Evolutionary conservation across 192 early-diverging fungal genomes (phyloP).

Genomic region (Podila horticola): DNA sequence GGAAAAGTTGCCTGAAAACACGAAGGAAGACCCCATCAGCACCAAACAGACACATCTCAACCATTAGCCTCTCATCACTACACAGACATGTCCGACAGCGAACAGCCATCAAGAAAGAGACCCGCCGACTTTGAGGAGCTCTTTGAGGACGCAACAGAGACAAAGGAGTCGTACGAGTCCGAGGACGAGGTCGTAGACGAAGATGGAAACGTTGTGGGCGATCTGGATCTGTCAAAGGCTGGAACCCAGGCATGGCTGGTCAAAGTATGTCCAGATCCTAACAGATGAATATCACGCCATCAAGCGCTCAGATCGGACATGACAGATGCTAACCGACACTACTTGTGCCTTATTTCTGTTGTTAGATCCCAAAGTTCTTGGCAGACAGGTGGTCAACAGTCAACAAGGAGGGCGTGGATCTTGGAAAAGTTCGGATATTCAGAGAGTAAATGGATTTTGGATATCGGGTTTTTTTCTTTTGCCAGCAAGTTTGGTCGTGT

Average conservation of each 20-base stretch:
- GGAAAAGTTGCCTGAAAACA: neutral
- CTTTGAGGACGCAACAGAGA: slow-evolving; percentile 57
- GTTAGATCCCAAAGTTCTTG: slow-evolving; percentile 84
- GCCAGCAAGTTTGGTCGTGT: neutral
- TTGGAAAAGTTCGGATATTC: slow-evolving; percentile 85
- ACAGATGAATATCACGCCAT: neutral
- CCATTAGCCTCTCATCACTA: neutral
- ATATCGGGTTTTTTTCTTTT: neutral
- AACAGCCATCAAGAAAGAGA: slow-evolving; percentile 27
- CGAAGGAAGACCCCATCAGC: neutral
- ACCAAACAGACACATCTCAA: neutral
- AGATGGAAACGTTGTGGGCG: slow-evolving; percentile 76
- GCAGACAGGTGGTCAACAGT: slow-evolving; percentile 84
- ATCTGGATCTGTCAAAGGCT: slow-evolving; percentile 71
- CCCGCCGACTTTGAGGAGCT: slow-evolving; percentile 59
- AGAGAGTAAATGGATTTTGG: slow-evolving; percentile 48
- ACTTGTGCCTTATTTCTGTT: neutral
- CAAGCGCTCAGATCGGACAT: neutral
- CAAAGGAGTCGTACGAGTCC: slow-evolving; percentile 46
- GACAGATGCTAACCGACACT: too few relatives aligned
- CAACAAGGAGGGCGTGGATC: slow-evolving; percentile 71
- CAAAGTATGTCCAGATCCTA: slow-evolving; percentile 60
- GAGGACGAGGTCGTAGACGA: slow-evolving; percentile 62
- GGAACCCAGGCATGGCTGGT: slow-evolving; percentile 91
- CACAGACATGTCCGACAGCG: slow-evolving; percentile 33